Evolutionary conservation across 192 early-diverging fungal genomes (phyloP).

Genomic region (Backusella macrospora): DNA sequence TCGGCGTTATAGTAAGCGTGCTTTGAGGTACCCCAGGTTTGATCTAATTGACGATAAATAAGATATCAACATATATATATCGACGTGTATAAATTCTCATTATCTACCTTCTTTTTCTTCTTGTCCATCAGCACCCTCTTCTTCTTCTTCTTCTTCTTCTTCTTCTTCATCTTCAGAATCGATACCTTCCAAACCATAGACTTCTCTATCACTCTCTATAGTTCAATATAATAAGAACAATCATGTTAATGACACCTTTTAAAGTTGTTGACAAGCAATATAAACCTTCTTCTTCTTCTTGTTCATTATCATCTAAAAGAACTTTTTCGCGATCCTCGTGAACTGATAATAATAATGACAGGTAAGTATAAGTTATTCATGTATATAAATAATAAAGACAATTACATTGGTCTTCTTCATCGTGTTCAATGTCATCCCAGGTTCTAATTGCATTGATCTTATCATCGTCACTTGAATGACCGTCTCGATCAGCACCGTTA

Average conservation of each 20-base stretch:
- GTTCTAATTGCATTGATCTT: slow-evolving; percentile 68
- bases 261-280: neutral
- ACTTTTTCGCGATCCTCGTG: slow-evolving; percentile 55
- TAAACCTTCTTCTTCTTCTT: slow-evolving; percentile 21
- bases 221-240: neutral
- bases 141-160: slow-evolving; percentile 25
- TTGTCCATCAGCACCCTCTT: neutral
- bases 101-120: slow-evolving; percentile 31
- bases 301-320: slow-evolving; percentile 44
- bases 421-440: slow-evolving; percentile 75
- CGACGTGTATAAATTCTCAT: neutral
- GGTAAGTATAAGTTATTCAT: neutral
- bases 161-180: slow-evolving; percentile 50
- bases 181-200: slow-evolving; percentile 73
- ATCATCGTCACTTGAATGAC: slow-evolving; percentile 21
- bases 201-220: slow-evolving; percentile 76
- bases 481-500: slow-evolving; percentile 12
- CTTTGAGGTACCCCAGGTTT: slow-evolving; percentile 80
- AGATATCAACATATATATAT: neutral
- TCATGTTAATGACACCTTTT: slow-evolving; percentile 1
- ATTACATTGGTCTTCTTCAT: slow-evolving; percentile 77
- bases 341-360: slow-evolving; percentile 26
- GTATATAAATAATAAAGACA: neutral
- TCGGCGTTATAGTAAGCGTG: slow-evolving; percentile 87
- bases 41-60: slow-evolving; percentile 42